Percentiles rank a stretch among this genome's conserved stretches.
These are phyloP conservation scores for Zizania palustris DNA, from an alignment of 202 grass and related monocot genomes.

Conservation along the genomic window DNA sequence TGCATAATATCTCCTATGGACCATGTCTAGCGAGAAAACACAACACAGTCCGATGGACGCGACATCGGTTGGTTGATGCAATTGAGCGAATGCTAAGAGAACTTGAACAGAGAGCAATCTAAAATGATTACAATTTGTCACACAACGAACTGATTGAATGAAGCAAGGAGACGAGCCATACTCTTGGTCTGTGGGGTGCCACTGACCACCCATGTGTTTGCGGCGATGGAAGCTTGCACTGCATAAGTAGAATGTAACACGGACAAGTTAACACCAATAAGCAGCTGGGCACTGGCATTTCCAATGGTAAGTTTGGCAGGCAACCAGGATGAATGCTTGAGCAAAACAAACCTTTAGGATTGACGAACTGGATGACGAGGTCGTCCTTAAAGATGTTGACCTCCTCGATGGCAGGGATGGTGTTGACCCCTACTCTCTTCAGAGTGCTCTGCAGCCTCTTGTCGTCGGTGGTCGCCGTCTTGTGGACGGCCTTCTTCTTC, in stretches of 20 bases:
- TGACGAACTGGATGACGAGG: slow-evolving; percentile 71
- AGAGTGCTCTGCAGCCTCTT: slow-evolving; percentile 72
- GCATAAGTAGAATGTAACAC: slow-evolving; percentile 20
- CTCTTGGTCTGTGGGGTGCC: slow-evolving; percentile 69
- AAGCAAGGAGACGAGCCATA: slow-evolving; percentile 23
- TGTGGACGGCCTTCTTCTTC: slow-evolving; percentile 81
- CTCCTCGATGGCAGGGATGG: slow-evolving; percentile 75
- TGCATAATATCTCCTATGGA: background rate
- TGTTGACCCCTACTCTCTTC: slow-evolving; percentile 73
- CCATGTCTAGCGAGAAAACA: too few species aligned
- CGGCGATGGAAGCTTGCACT: slow-evolving; percentile 75
- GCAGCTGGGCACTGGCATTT: background rate
- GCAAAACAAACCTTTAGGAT: slow-evolving; percentile 53
- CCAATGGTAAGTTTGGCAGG: background rate
- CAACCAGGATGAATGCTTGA: background rate
- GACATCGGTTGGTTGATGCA: too few species aligned
- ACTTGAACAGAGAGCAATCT: background rate
- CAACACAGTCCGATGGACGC: background rate
- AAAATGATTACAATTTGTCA: background rate
- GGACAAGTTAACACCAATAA: background rate
- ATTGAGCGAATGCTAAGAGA: background rate
- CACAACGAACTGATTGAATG: background rate
- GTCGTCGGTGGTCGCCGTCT: slow-evolving; percentile 66
- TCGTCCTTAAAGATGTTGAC: slow-evolving; percentile 80
- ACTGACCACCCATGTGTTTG: slow-evolving; percentile 77